Percentiles rank a stretch among this genome's conserved stretches.
phyloP scores from a whole-genome alignment of 1,284 basidiomycete genomes.

The Marasmius tenuissimus region DNA sequence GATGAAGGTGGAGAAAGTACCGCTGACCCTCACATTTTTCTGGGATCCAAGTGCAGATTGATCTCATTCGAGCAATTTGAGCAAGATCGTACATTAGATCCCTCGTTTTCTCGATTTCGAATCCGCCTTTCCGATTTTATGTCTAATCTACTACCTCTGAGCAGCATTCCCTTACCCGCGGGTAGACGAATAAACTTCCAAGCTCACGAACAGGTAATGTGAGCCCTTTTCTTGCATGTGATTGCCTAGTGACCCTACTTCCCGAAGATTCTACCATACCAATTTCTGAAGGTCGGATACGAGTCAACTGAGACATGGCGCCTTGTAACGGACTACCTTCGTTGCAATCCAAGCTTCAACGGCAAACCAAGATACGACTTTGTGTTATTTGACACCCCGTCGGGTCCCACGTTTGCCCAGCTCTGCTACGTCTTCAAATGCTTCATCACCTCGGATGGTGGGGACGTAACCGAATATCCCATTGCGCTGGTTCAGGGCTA shows the following conservation, averaged over 20 bases:
- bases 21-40: too few species aligned
- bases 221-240: constrained; percentile 11
- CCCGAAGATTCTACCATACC: constrained; percentile 17
- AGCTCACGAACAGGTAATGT: neutral
- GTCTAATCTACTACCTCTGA: neutral
- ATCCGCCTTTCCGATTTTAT: neutral
- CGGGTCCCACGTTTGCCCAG: too few species aligned
- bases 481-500: too few species aligned
- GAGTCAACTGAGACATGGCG: constrained; percentile 25
- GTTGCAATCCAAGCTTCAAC: constrained; percentile 30
- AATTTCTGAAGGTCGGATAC: constrained; percentile 26
- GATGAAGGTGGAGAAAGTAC: too few species aligned
- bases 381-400: constrained; percentile 28
- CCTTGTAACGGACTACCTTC: constrained; percentile 22
- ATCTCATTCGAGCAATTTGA: too few species aligned
- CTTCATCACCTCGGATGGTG: too few species aligned
- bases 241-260: too few species aligned
- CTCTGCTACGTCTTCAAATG: too few species aligned
- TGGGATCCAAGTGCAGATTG: too few species aligned
- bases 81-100: too few species aligned
- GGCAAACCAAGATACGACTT: constrained; percentile 26
- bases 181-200: neutral
- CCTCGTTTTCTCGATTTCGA: too few species aligned
- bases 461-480: too few species aligned
- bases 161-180: neutral